Conservation (phyloP, 768 basidiomycete genomes). For the Amanita exitialis region DNA sequence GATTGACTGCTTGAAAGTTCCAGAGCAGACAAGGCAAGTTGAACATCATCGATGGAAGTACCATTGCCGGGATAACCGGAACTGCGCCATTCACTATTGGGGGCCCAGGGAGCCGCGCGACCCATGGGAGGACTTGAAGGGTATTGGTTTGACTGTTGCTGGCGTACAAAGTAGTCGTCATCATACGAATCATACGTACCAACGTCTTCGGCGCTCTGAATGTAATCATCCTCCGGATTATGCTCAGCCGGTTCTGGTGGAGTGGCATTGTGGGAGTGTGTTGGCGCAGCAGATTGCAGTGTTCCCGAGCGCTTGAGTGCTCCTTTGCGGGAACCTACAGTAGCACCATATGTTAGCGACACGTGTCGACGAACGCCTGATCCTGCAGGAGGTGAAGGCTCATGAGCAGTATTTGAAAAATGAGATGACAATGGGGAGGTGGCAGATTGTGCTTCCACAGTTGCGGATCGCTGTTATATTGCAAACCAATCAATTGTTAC, state of each 20-base stretch:
- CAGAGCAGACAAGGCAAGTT: constrained; percentile 60
- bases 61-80: constrained; percentile 20
- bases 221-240: constrained; percentile 40
- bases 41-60: constrained; percentile 60
- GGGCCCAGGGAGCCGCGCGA: constrained; percentile 58
- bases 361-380: constrained; percentile 72
- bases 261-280: constrained; percentile 23
- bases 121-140: constrained; percentile 46
- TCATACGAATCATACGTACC: constrained; percentile 32
- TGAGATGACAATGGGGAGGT: constrained; percentile 60
- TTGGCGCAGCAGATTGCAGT: constrained; percentile 43
- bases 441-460: constrained; percentile 23
- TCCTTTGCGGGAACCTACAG: constrained; percentile 40
- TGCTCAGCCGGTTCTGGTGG: constrained; percentile 32
- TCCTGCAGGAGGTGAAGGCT: constrained; percentile 61
- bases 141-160: constrained; percentile 31
- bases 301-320: constrained; percentile 70
- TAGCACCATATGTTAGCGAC: constrained; percentile 63
- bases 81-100: constrained; percentile 51
- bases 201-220: constrained; percentile 37
- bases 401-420: constrained; percentile 35
- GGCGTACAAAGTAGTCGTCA: constrained; percentile 42
- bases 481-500: background rate
- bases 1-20: constrained; percentile 40
- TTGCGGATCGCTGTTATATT: constrained; percentile 14